phyloP scores from a whole-genome alignment of 2,329 filamentous ascomycete species.

The Biscogniauxia marginata region DNA sequence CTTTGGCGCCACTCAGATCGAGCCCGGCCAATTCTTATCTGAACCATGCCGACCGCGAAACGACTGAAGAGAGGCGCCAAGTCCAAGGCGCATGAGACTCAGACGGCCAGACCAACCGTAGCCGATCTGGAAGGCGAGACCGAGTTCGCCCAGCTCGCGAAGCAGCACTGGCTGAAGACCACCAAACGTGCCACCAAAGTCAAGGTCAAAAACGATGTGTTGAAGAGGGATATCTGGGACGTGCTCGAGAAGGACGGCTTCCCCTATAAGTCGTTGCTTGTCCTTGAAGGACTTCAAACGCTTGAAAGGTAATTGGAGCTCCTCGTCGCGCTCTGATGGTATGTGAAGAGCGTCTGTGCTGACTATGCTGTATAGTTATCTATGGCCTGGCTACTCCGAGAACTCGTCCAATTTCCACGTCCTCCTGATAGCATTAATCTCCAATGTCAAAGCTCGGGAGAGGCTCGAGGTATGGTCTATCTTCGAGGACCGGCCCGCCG shows the following conservation, averaged over 20 bases:
- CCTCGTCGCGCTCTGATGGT: neutral
- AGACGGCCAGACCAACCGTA: conserved; percentile 58
- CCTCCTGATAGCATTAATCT: conserved; percentile 78
- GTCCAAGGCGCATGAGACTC: conserved; percentile 40
- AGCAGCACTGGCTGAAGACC: conserved; percentile 77
- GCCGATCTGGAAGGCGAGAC: conserved; percentile 70
- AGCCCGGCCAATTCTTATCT: conserved; percentile 17
- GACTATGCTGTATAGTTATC: conserved; percentile 52
- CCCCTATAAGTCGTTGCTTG: conserved; percentile 70
- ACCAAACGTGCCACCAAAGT: conserved; percentile 60
- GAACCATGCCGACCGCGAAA: conserved; percentile 58
- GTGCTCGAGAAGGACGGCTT: conserved; percentile 80
- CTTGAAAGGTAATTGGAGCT: conserved; percentile 60
- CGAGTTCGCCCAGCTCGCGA: conserved; percentile 73
- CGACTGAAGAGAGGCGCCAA: conserved; percentile 53
- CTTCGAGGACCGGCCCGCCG: conserved; percentile 72
- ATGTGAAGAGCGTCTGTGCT: conserved; percentile 1
- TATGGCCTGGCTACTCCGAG: conserved; percentile 91
- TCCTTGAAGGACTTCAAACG: conserved; percentile 86
- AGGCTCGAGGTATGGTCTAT: conserved; percentile 82
- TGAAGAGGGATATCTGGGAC: conserved; percentile 90
- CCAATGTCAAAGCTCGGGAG: conserved; percentile 86
- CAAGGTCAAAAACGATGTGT: conserved; percentile 77
- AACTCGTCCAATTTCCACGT: conserved; percentile 91
- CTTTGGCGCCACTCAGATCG: conserved; percentile 12